Conservation (phyloP, 1,284 basidiomycete genomes). For the Malassezia caprae region DNA sequence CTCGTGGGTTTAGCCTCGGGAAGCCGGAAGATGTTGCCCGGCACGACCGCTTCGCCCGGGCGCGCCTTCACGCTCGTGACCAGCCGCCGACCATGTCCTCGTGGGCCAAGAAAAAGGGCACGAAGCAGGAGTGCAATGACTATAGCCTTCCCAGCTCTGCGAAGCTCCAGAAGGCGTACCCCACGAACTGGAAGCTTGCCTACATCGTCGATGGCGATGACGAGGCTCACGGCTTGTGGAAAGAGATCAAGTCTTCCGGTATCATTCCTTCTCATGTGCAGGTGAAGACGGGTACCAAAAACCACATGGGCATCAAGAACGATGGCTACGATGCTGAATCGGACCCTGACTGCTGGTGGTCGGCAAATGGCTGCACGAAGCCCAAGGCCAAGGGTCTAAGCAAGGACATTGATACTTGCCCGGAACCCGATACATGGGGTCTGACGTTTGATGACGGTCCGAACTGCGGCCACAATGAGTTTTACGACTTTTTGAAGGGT, state of each 20-base stretch:
- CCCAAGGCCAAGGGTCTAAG: constrained; percentile 40
- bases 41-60: not conserved
- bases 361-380: constrained; percentile 29
- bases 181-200: constrained; percentile 22
- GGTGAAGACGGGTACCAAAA: constrained; percentile 29
- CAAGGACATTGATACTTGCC: constrained; percentile 49
- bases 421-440: constrained; percentile 53
- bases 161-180: constrained; percentile 20
- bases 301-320: constrained; percentile 7
- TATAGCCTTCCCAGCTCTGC: not conserved
- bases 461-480: constrained; percentile 51
- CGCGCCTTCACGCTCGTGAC: not conserved
- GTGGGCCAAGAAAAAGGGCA: not conserved
- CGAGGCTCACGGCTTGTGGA: not conserved
- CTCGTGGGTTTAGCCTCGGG: not conserved
- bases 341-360: constrained; percentile 46
- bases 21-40: not conserved
- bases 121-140: constrained; percentile 1
- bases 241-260: constrained; percentile 15
- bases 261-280: constrained; percentile 11
- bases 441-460: constrained; percentile 53
- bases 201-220: constrained; percentile 4
- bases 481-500: constrained; percentile 52
- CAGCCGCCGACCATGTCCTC: not conserved
- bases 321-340: constrained; percentile 15